A percentile compares a stretch with the other conserved stretches of the same genome.
These are phyloP conservation scores for Excoecaria agallocha DNA, from an alignment of 345 rosid species.

Conservation along the genomic window DNA sequence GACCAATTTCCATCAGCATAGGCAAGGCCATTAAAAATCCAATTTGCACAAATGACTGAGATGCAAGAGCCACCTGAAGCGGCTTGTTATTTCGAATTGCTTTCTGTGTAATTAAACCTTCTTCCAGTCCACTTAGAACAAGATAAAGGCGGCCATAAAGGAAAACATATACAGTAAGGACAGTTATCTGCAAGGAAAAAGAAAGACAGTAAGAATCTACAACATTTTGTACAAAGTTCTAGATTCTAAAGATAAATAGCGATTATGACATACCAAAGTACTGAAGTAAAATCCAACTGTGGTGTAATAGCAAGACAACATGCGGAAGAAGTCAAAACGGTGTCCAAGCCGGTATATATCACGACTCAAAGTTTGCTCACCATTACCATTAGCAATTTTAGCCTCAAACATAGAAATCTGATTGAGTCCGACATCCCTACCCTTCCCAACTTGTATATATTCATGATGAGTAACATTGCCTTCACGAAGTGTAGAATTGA, in stretches of 20 bases:
- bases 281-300: slow-evolving; percentile 97
- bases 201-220: slow-evolving; percentile 7
- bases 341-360: slow-evolving; percentile 98
- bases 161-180: slow-evolving; percentile 92
- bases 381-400: slow-evolving; percentile 96
- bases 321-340: slow-evolving; percentile 96
- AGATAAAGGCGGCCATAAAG: slow-evolving; percentile 99
- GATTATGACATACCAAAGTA: slow-evolving; percentile 59
- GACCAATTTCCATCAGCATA: slow-evolving; percentile 98
- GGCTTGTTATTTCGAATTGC: slow-evolving; percentile 90
- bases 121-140: slow-evolving; percentile 93
- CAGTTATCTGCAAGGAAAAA: slow-evolving; percentile 71
- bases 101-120: slow-evolving; percentile 61
- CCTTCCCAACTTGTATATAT: slow-evolving; percentile 99
- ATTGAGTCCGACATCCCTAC: slow-evolving; percentile 98
- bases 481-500: slow-evolving; percentile 98
- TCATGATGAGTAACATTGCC: slow-evolving; percentile 99
- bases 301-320: slow-evolving; percentile 97
- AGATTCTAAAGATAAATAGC: slow-evolving; percentile 9
- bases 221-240: neutral
- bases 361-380: slow-evolving; percentile 95
- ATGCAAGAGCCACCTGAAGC: slow-evolving; percentile 97
- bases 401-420: slow-evolving; percentile 99
- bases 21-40: slow-evolving; percentile 95
- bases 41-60: slow-evolving; percentile 97